Evolutionary conservation across 2,329 filamentous ascomycete species (phyloP).

Genomic region (Monilinia fructigena): DNA sequence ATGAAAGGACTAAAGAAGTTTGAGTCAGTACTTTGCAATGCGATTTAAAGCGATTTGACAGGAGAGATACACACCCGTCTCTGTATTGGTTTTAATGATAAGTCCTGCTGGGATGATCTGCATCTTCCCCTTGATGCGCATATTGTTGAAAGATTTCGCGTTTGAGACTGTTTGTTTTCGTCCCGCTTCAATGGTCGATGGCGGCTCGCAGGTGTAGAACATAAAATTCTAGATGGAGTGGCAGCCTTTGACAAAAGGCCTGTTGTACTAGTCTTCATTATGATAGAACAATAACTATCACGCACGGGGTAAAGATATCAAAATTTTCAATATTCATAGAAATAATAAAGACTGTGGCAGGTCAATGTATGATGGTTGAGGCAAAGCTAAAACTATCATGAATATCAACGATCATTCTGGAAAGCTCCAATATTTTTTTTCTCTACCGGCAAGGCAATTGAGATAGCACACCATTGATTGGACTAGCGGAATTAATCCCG

Average conservation of each 20-base stretch:
- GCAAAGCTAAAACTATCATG: slow-evolving; percentile 13
- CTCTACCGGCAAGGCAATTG: slow-evolving; percentile 7
- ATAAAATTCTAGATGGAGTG: slow-evolving; percentile 35
- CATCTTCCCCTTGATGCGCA: background rate
- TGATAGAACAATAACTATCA: slow-evolving; percentile 20
- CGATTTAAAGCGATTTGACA: background rate
- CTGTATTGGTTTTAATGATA: slow-evolving; percentile 21
- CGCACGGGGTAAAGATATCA: slow-evolving; percentile 1
- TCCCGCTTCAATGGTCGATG: slow-evolving; percentile 29
- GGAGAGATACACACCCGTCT: slow-evolving; percentile 33
- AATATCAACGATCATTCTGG: slow-evolving; percentile 22
- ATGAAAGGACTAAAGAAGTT: slow-evolving; percentile 36
- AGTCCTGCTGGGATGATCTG: slow-evolving; percentile 5
- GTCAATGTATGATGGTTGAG: slow-evolving; percentile 17
- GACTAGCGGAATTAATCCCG: slow-evolving; percentile 2
- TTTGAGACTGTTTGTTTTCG: slow-evolving; percentile 28
- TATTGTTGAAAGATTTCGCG: slow-evolving; percentile 25
- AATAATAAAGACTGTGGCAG: slow-evolving; percentile 10
- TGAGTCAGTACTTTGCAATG: slow-evolving; percentile 13
- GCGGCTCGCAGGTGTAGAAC: slow-evolving; percentile 33
- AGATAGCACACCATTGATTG: slow-evolving; percentile 19
- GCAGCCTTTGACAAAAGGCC: slow-evolving; percentile 38
- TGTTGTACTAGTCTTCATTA: slow-evolving; percentile 39
- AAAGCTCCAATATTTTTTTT: slow-evolving; percentile 25
- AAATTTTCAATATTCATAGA: background rate